Conservation (phyloP, 306 rosid genomes). For the Cicer chorassanicum region DNA sequence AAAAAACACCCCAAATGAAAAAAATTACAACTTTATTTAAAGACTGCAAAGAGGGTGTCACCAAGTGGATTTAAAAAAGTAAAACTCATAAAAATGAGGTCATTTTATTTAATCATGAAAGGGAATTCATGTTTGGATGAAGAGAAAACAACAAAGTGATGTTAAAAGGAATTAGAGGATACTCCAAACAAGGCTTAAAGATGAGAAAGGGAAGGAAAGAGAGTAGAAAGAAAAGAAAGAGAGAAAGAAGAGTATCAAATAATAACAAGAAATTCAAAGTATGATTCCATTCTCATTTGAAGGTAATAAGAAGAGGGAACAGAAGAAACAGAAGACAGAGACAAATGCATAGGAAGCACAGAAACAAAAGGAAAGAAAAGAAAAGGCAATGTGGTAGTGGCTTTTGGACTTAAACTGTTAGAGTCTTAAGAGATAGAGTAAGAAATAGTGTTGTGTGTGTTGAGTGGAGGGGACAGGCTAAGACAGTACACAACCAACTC, state of each 20-base stretch:
- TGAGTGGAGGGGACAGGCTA: conserved; percentile 91
- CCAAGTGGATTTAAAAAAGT: conserved; percentile 48
- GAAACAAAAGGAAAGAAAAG: conserved; percentile 76
- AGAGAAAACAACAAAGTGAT: too few species aligned
- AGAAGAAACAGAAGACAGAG: conserved; percentile 93
- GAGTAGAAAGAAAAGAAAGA: conserved; percentile 7
- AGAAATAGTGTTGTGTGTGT: conserved; percentile 55
- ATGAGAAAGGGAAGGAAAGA: conserved; percentile 24
- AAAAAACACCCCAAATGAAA: conserved; percentile 34
- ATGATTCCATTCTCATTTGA: conserved; percentile 87
- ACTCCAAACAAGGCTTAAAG: conserved; percentile 41
- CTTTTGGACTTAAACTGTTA: conserved; percentile 59
- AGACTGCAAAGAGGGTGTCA: conserved; percentile 36
- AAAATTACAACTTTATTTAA: conserved; percentile 30
- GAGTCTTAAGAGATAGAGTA: conserved; percentile 51
- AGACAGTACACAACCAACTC: conserved; percentile 91
- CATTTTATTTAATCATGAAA: conserved; percentile 51
- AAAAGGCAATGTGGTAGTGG: conserved; percentile 74
- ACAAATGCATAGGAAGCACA: conserved; percentile 89
- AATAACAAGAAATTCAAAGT: conserved; percentile 85
- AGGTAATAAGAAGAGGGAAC: conserved; percentile 89
- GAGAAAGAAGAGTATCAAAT: conserved; percentile 56
- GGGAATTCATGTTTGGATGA: conserved; percentile 50
- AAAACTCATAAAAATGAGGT: conserved; percentile 62
- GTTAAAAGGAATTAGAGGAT: too few species aligned